Percentiles rank a stretch among this genome's conserved stretches.
These are phyloP conservation scores for Colletotrichum truncatum DNA, from an alignment of 2,329 filamentous ascomycete genomes.

Conservation along the genomic window DNA sequence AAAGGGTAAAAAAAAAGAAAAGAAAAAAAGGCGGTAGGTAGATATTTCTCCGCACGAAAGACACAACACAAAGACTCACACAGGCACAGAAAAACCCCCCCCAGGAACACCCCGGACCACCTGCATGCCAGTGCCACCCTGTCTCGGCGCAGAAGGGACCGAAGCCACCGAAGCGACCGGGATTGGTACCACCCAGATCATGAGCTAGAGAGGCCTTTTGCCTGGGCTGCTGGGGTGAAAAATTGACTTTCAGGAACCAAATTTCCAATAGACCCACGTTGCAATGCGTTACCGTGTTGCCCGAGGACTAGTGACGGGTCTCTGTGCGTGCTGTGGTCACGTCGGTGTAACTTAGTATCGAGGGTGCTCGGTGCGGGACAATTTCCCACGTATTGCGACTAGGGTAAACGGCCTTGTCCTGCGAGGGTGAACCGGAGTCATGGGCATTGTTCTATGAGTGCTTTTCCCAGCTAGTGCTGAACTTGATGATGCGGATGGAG, in stretches of 20 bases:
- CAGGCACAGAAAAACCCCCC: too few species aligned
- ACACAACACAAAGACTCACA: too few species aligned
- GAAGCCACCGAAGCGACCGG: not conserved
- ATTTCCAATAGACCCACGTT: not conserved
- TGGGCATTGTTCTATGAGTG: too few species aligned
- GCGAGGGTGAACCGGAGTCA: not conserved
- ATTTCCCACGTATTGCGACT: conserved; percentile 16
- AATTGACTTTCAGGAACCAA: not conserved
- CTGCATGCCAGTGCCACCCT: not conserved
- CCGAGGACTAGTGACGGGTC: not conserved
- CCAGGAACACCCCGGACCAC: not conserved
- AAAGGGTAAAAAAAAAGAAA: not conserved
- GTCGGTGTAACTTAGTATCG: conserved; percentile 25
- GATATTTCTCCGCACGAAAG: conserved; percentile 13
- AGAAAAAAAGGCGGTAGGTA: not conserved
- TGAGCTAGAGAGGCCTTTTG: not conserved
- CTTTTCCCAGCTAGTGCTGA: too few species aligned
- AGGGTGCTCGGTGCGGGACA: conserved; percentile 1
- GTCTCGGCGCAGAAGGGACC: conserved; percentile 10
- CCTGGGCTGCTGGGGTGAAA: too few species aligned
- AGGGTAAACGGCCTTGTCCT: not conserved
- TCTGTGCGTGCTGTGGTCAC: not conserved
- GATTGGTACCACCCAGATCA: not conserved
- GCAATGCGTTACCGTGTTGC: conserved; percentile 2
- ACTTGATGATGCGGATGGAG: too few species aligned